Evolutionary conservation across 129 eudicot species (phyloP).

Genomic region (Mikania micrantha): DNA sequence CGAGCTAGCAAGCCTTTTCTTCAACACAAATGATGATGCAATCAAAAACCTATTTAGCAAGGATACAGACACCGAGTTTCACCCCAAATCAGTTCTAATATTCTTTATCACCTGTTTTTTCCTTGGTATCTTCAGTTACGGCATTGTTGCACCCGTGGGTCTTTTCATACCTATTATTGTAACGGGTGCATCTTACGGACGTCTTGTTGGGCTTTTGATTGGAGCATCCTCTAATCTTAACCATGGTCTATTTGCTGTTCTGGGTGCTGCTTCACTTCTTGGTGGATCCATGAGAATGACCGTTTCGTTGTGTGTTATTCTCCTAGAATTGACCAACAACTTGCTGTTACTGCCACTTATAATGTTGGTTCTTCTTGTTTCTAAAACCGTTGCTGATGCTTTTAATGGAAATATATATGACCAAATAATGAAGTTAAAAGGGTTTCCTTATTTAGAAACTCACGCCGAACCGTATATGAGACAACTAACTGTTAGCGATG

Average conservation of each 20-base stretch:
- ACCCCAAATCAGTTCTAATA: slow-evolving; percentile 44
- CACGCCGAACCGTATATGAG: slow-evolving; percentile 93
- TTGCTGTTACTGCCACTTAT: slow-evolving; percentile 61
- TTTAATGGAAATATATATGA: slow-evolving; percentile 73
- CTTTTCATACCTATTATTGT: slow-evolving; percentile 85
- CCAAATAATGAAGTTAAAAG: slow-evolving; percentile 63
- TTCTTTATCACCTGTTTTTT: slow-evolving; percentile 73
- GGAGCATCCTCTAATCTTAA: slow-evolving; percentile 59
- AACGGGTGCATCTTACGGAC: slow-evolving; percentile 91
- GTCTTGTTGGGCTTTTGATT: slow-evolving; percentile 60
- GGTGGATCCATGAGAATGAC: slow-evolving; percentile 98
- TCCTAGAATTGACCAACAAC: slow-evolving; percentile 79
- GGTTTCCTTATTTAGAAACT: slow-evolving; percentile 79
- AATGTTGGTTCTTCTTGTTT: slow-evolving; percentile 82
- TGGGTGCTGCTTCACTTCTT: slow-evolving; percentile 88
- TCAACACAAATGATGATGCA: slow-evolving; percentile 94
- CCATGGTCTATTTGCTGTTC: slow-evolving; percentile 82
- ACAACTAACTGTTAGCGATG: slow-evolving; percentile 78
- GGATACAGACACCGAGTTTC: slow-evolving; percentile 67
- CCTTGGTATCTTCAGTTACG: slow-evolving; percentile 77
- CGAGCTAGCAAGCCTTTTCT: slow-evolving; percentile 84
- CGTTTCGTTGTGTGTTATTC: slow-evolving; percentile 76
- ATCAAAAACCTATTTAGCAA: slow-evolving; percentile 79
- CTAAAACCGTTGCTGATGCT: slow-evolving; percentile 82
- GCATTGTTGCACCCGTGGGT: slow-evolving; percentile 81